Percentiles rank a stretch among this genome's conserved stretches.
These are phyloP conservation scores for Xylariaceae sp. DNA, from an alignment of 2,329 filamentous ascomycete species.

Conservation along the genomic window DNA sequence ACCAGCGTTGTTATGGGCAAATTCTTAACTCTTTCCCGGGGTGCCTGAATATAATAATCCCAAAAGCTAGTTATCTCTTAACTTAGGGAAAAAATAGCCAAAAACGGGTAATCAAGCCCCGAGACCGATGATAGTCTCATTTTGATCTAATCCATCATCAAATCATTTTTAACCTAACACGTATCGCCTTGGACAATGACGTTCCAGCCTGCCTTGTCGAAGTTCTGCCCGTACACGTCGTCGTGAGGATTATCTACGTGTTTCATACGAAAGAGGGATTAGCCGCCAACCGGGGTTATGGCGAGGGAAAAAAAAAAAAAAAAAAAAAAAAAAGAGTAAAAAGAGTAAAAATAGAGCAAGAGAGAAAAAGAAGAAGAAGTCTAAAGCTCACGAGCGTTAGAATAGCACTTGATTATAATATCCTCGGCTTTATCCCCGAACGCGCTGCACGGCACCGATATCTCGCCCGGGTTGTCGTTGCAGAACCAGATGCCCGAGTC, in stretches of 20 bases:
- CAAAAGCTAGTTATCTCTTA: too few species aligned
- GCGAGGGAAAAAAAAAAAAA: background rate
- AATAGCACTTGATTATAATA: constrained; percentile 15
- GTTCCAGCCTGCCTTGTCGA: constrained; percentile 14
- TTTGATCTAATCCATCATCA: background rate
- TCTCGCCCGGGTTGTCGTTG: constrained; percentile 14
- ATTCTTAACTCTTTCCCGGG: too few species aligned
- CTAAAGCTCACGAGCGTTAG: constrained; percentile 5
- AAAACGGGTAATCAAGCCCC: too few species aligned
- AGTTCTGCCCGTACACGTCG: constrained; percentile 12
- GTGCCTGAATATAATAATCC: too few species aligned
- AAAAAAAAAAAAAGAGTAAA: background rate
- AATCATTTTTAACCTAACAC: too few species aligned
- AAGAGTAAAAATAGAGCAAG: too few species aligned
- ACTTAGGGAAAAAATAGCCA: too few species aligned
- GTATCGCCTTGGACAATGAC: constrained; percentile 12
- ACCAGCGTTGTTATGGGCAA: too few species aligned
- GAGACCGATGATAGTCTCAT: background rate
- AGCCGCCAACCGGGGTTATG: too few species aligned
- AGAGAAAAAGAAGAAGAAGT: background rate
- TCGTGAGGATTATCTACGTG: constrained; percentile 8
- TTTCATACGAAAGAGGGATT: too few species aligned
- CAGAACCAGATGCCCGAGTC: constrained; percentile 18
- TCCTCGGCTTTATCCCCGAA: constrained; percentile 14
- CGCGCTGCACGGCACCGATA: constrained; percentile 13